These are phyloP conservation scores for Terfezia claveryi DNA, from an alignment of 495 filamentous ascomycete genomes.

Conservation along the genomic window DNA sequence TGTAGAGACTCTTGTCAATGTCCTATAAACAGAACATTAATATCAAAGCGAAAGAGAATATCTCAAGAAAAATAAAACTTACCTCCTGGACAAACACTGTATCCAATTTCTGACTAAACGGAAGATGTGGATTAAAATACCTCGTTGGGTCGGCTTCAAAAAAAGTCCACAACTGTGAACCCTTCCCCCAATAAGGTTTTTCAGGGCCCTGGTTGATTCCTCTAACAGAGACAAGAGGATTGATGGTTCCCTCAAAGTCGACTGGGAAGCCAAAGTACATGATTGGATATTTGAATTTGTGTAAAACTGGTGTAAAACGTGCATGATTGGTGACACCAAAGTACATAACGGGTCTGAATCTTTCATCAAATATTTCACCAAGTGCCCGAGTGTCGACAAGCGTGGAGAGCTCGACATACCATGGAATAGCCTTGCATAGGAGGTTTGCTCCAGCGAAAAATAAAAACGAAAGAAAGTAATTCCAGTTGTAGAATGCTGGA, in stretches of 20 bases:
- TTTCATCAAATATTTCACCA: slow-evolving; percentile 4
- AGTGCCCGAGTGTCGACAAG: neutral
- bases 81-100: slow-evolving; percentile 14
- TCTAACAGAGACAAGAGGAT: slow-evolving; percentile 33
- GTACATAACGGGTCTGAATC: slow-evolving; percentile 28
- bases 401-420: neutral
- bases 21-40: too few species aligned
- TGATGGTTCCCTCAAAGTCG: slow-evolving; percentile 31
- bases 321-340: slow-evolving; percentile 39
- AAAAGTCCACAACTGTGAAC: slow-evolving; percentile 18
- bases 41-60: too few species aligned
- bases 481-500: too few species aligned
- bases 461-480: too few species aligned
- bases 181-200: slow-evolving; percentile 6
- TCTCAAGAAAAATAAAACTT: neutral
- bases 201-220: slow-evolving; percentile 7
- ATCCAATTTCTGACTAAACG: slow-evolving; percentile 25
- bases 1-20: slow-evolving; percentile 16
- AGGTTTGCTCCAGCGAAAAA: too few species aligned
- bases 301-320: slow-evolving; percentile 37
- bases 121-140: slow-evolving; percentile 41
- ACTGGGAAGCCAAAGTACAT: slow-evolving; percentile 45
- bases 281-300: slow-evolving; percentile 44
- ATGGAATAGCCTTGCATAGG: neutral
- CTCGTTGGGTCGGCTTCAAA: slow-evolving; percentile 35